Evolutionary conservation across 2,329 filamentous ascomycete genomes (phyloP), one percentile per base, ranked within the genome.

Genomic region (Rhynchosporium agropyri): DNA sequence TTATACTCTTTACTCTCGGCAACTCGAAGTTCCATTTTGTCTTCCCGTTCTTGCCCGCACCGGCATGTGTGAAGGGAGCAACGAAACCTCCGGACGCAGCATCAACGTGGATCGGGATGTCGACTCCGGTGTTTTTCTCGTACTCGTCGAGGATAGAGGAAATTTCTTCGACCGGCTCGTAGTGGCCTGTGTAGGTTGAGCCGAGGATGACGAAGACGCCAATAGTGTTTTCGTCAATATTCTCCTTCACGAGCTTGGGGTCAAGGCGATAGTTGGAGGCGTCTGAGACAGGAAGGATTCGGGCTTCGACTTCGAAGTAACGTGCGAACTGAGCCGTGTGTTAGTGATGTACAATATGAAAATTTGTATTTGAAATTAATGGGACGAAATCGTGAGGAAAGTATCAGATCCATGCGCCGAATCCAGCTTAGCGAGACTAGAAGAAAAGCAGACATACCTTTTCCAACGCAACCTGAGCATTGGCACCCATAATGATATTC

Each of bases 211-310:
- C 85, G 70, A 89, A 91, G 0, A 91, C 78, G n/a, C 89, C 89
- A 68, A 91, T 90, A 0, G 89, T 91, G 68, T 91, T 91, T 75
- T 91, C 88, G 65, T 91, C 88, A 40, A 91, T 81, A 66, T 88
- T 88, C 69, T 90, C 73, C 70, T 82, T 84, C 0, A 90, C 85
- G 31, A 86, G 75, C 3, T 84, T 79, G 0, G 88, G 84, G 67
- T 91, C 87, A 7, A 91, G 79, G 38, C 86, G 78, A 71, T 80
- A 88, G 6, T 81, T 78, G 62, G 84, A 87, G 72, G 84, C 81
- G 67, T 82, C 79, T 58, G 80, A 86, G 10, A 89, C 88, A 20
- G 83, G 86, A 55, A 87, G 75, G 62, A 88, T 88, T 53, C 83
- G 80, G 29, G 85, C 83, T 71, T 91, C 88, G 43, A 91, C 88